A percentile compares a stretch with the other conserved stretches of the same genome.
These are phyloP conservation scores for Rasamsonia emersonii DNA, from an alignment of 2,329 filamentous ascomycete genomes.

Conservation along the genomic window DNA sequence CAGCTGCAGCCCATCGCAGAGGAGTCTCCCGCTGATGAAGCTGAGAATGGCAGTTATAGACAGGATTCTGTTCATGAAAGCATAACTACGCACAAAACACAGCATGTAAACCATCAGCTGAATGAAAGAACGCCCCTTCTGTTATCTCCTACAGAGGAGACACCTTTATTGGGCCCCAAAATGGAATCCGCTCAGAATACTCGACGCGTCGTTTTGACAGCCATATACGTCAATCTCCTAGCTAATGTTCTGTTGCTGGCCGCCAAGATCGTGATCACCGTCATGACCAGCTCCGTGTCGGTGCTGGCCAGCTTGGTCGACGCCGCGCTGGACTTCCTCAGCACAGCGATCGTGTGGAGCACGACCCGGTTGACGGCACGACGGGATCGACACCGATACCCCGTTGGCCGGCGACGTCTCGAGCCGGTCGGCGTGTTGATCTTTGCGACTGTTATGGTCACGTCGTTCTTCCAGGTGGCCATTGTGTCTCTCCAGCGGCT, in stretches of 20 bases:
- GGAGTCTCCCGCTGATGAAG: conserved; percentile 40
- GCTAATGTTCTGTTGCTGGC: conserved; percentile 68
- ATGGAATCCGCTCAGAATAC: conserved; percentile 54
- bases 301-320: conserved; percentile 59
- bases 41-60: conserved; percentile 18
- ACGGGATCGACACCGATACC: conserved; percentile 55
- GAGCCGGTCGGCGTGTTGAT: conserved; percentile 59
- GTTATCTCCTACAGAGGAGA: conserved; percentile 45
- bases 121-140: conserved; percentile 15
- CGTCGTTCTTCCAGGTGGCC: conserved; percentile 54
- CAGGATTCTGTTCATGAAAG: not conserved
- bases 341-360: conserved; percentile 54
- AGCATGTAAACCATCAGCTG: conserved; percentile 1
- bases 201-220: conserved; percentile 69
- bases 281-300: conserved; percentile 62
- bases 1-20: conserved; percentile 66
- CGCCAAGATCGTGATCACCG: conserved; percentile 67
- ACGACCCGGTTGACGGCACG: conserved; percentile 52
- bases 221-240: conserved; percentile 76
- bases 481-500: conserved; percentile 53
- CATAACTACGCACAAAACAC: not conserved
- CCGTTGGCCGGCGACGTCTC: conserved; percentile 53
- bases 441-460: conserved; percentile 59
- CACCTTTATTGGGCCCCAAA: conserved; percentile 42
- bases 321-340: conserved; percentile 58